Evolutionary conservation across 208 protist genomes (phyloP), one percentile per base, ranked within the genome.

Genomic region (Naegleria gruberi): DNA sequence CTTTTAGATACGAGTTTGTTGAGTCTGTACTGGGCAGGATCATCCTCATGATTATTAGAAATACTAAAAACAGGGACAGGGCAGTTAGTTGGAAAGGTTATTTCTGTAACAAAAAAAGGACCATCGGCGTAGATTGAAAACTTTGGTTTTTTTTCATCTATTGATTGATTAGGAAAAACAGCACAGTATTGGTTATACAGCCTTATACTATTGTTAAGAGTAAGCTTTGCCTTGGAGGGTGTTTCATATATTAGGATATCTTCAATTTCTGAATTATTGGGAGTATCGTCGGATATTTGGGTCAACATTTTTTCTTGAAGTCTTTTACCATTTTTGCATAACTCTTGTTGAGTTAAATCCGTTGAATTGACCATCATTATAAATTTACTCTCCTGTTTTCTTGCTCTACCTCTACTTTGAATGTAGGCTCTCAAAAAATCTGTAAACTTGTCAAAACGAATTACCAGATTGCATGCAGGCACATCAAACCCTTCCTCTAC

Each of bases 401-500:
- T 90, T 10, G 95, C 95, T 5, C 95, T 90, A 26, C 95, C 95
- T 77, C 95, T 93, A 40, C 93, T 93, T 92, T 97, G 95, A 77
- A 96, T 92, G 83, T 94, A 94, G 43, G 89, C 91, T 12, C 85
- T 91, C 44, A 95, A 90, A 77, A 37, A 77, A 84, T 84, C 81
- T 43, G 90, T 93, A 19, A 91, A 86, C 34, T 92, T 89, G 77
- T 94, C 89, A 90, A 91, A 96, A 42, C 95, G 93, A 77, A 96
- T 82, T 37, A 97, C 94, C 34, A 95, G 40, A 89, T 94, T 96
- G 90, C 95, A 97, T 4, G 30, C 77, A 34, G 91, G 92, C 44
- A 97, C 90, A 57, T 96, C 95, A 37, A 97, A 89, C 40, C 95
- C 95, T 87, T 97, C 94, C 90, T 96, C 93, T 17, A 90, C 92